Conservation (phyloP, 257 asterid species). For the Perilla frutescens region DNA sequence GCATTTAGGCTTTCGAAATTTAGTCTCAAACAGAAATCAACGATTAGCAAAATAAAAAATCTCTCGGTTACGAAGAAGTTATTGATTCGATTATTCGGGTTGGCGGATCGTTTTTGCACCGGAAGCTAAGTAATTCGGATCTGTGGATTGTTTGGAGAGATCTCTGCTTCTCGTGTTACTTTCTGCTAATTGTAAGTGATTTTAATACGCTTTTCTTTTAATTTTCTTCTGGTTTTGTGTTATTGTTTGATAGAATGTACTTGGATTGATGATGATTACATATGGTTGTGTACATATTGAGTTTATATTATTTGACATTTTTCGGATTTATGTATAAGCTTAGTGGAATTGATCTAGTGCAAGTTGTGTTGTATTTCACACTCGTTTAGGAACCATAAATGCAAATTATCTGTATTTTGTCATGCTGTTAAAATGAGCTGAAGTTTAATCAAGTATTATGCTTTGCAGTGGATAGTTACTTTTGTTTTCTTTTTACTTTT, state of each 20-base stretch:
- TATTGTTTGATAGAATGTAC: not conserved
- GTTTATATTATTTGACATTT: not conserved
- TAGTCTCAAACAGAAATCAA: constrained; percentile 2
- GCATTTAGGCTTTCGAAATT: not conserved
- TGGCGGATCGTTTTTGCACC: constrained; percentile 53
- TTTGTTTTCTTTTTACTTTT: not conserved
- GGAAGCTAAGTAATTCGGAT: constrained; percentile 50
- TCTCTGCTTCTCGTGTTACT: not conserved
- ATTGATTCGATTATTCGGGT: constrained; percentile 37
- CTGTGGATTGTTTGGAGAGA: constrained; percentile 51
- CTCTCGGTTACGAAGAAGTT: not conserved
- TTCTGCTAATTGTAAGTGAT: constrained; percentile 42
- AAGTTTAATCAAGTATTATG: too few species aligned
- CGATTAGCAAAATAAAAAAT: constrained; percentile 25
- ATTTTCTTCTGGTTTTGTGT: not conserved
- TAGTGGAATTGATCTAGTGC: too few species aligned
- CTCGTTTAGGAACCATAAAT: too few species aligned
- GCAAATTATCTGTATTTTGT: not conserved
- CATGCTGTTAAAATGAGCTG: too few species aligned
- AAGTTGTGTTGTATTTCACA: not conserved
- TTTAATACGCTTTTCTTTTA: not conserved
- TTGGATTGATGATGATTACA: not conserved
- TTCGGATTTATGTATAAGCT: not conserved
- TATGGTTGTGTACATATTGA: not conserved
- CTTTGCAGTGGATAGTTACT: constrained; percentile 17